Evolutionary conservation across 805 yeast genomes (phyloP).

Genomic region (Debaryomyces tyrocola): DNA sequence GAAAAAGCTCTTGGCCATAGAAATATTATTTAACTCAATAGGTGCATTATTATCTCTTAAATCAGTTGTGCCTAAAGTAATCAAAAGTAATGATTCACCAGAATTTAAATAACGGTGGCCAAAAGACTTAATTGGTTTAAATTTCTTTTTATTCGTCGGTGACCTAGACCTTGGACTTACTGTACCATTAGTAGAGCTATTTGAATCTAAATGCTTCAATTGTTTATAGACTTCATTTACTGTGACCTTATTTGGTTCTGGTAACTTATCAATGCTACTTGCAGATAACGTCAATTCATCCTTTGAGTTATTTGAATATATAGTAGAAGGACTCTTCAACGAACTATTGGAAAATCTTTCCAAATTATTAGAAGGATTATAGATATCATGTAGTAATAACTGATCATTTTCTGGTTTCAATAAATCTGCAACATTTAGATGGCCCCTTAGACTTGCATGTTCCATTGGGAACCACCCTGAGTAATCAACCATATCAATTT

Average conservation of each 20-base stretch:
- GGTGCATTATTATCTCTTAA: constrained; percentile 58
- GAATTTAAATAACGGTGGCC: constrained; percentile 74
- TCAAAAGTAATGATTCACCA: constrained; percentile 68
- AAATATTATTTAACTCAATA: constrained; percentile 70
- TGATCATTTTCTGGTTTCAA: constrained; percentile 49
- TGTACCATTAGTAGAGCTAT: constrained; percentile 4
- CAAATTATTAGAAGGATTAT: constrained; percentile 34
- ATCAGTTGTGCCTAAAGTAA: constrained; percentile 87
- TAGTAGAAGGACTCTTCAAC: constrained; percentile 7
- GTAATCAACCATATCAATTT: constrained; percentile 60
- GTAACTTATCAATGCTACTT: constrained; percentile 37
- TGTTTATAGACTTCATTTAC: constrained; percentile 41
- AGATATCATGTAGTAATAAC: constrained; percentile 35
- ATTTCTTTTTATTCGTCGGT: constrained; percentile 21
- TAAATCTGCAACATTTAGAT: constrained; percentile 63
- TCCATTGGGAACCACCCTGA: constrained; percentile 99
- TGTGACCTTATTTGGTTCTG: constrained; percentile 31
- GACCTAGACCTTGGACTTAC: constrained; percentile 19
- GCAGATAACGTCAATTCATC: constrained; percentile 17
- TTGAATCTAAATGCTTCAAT: constrained; percentile 26
- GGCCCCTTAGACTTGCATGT: constrained; percentile 91
- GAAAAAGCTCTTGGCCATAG: constrained; percentile 70
- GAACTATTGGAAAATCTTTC: constrained; percentile 18
- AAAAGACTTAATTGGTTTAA: constrained; percentile 71
- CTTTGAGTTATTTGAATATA: constrained; percentile 6